Evolutionary conservation across 2,329 filamentous ascomycete genomes (phyloP), one percentile per base, ranked within the genome.

Genomic region (Neofusicoccum sp.): DNA sequence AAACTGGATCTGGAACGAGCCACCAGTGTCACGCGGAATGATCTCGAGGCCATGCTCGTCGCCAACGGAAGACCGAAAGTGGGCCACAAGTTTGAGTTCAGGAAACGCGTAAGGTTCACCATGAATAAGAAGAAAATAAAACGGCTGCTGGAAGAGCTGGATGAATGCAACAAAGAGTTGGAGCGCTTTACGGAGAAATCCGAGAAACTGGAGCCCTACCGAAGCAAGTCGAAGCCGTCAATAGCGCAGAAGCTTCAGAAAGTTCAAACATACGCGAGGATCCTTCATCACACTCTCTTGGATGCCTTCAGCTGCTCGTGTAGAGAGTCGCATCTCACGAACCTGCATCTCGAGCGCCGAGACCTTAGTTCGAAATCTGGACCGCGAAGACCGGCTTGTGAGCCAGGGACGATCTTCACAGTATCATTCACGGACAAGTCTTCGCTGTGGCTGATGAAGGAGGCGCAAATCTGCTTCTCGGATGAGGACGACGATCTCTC

Each of bases 51-150:
- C 2, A 64, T 75, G 16, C 60, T 75, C 7, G 68, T 63, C 7
- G 72, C 71, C 1, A 72, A 74, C 26, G 71, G 36, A 7, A 26
- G 33, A 69, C 0, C 71, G 65, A 53, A 73, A 71, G 45, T 53
- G 60, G 6, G 69, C 67, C 59, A 68, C 70, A 34, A 71, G 69
- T 53, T 71, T 44, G 71, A 75, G 30, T 66, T 74, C n/a, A 67
- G 65, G 28, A 75, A 74, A 63, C 67, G 72, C 0, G 66, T 74
- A 1, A 66, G 66, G 5, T 75, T 75, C 58, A 70, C 70, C 3
- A 75, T 74, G 72, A 70, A 64, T 41, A 75, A 74, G 62, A 74
- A 73, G 61, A 70, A 63, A 14, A 69, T 75, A 47, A 74, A 73
- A 51, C 66, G 65, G 24, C 61, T 74, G 9, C 62, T 75, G 3